These are phyloP conservation scores for Inosperma sp. DNA, from an alignment of 768 basidiomycete genomes.

Conservation along the genomic window DNA sequence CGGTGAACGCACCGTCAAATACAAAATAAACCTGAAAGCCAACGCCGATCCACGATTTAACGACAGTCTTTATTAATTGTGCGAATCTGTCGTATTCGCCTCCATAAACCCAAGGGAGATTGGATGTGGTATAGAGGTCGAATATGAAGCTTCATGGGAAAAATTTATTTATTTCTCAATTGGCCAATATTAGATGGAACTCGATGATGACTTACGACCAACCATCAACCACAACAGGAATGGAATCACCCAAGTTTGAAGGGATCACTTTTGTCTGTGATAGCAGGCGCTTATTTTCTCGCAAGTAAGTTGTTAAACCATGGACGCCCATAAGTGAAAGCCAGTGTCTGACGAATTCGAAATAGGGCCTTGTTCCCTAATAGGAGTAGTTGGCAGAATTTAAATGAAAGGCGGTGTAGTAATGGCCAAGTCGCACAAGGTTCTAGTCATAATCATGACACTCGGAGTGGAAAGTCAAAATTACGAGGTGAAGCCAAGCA, in stretches of 20 bases:
- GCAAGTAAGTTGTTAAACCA: constrained; percentile 49
- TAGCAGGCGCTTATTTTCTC: constrained; percentile 43
- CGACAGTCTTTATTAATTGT: constrained; percentile 43
- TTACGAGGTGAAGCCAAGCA: not conserved
- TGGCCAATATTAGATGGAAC: not conserved
- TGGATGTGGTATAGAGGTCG: constrained; percentile 53
- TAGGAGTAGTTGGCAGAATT: too few relatives aligned
- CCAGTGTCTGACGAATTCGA: not conserved
- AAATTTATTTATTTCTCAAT: constrained; percentile 12
- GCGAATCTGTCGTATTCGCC: constrained; percentile 67
- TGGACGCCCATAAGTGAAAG: constrained; percentile 44
- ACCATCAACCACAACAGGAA: constrained; percentile 70
- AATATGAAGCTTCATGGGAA: constrained; percentile 65
- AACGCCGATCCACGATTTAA: constrained; percentile 63
- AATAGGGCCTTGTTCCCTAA: too few relatives aligned
- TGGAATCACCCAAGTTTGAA: constrained; percentile 21
- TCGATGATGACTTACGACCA: constrained; percentile 84
- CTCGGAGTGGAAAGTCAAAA: not conserved
- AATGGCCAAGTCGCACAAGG: not conserved
- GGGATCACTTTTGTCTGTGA: constrained; percentile 30
- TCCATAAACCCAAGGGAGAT: constrained; percentile 80
- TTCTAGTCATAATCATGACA: not conserved
- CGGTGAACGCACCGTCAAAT: constrained; percentile 64
- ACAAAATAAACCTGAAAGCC: constrained; percentile 69
- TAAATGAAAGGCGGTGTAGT: not conserved